These are phyloP conservation scores for Ophiostoma angusticollis DNA, from an alignment of 2,329 filamentous ascomycete species.

Conservation along the genomic window DNA sequence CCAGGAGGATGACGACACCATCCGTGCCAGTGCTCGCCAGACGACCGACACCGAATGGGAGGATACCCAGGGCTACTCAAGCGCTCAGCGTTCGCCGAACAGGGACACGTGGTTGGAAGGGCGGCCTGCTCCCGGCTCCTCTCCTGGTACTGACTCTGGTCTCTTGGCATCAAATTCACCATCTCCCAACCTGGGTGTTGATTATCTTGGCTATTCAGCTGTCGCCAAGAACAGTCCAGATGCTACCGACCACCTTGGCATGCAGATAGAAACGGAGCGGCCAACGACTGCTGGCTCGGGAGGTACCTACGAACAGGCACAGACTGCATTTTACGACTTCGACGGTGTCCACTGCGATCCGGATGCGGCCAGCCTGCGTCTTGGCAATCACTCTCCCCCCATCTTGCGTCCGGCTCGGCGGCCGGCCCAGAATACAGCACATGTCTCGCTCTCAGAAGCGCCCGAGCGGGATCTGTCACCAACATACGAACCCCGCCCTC, in stretches of 20 bases:
- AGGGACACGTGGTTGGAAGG: conserved; percentile 6
- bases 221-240: not conserved
- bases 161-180: conserved; percentile 2
- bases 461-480: conserved; percentile 9
- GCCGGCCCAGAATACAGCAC: too few species aligned
- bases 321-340: conserved; percentile 63
- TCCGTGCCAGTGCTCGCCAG: conserved; percentile 24
- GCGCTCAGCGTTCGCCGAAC: conserved; percentile 10
- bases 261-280: conserved; percentile 16
- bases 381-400: conserved; percentile 8
- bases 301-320: conserved; percentile 52
- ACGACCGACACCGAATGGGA: conserved; percentile 21
- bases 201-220: conserved; percentile 2
- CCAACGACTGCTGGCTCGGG: conserved; percentile 40
- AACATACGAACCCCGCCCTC: conserved; percentile 9
- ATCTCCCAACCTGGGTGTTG: conserved; percentile 2
- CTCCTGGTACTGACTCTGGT: conserved; percentile 3
- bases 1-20: conserved; percentile 25
- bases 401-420: too few species aligned
- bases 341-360: conserved; percentile 66
- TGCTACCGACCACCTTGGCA: not conserved
- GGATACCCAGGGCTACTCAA: conserved; percentile 12
- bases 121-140: conserved; percentile 13
- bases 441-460: too few species aligned
- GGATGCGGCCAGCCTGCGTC: conserved; percentile 21